phyloP scores from a whole-genome alignment of 345 rosid genomes.

The Triadica sebifera region DNA sequence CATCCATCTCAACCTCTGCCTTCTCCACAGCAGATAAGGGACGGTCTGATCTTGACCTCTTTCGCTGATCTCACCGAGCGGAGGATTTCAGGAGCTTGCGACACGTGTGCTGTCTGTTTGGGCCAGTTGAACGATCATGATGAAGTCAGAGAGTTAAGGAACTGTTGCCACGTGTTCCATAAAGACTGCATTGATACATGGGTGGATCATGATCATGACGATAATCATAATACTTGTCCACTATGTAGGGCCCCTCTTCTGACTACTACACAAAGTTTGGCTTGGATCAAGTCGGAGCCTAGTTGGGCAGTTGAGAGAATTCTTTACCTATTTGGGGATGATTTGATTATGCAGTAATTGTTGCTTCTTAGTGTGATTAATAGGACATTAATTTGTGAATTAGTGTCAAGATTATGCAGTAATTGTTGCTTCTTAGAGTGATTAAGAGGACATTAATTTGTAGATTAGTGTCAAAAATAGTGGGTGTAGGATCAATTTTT shows the following conservation, averaged over 20 bases:
- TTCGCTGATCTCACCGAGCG: conserved; percentile 49
- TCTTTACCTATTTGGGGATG: conserved; percentile 89
- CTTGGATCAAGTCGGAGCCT: conserved; percentile 58
- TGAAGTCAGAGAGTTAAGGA: conserved; percentile 73
- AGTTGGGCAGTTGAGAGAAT: conserved; percentile 93
- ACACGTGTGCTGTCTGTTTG: conserved; percentile 85
- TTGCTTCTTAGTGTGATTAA: background rate
- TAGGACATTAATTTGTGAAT: background rate
- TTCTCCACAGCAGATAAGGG: conserved; percentile 52
- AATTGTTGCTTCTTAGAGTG: too few relatives aligned
- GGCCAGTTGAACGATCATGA: conserved; percentile 49
- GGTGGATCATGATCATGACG: conserved; percentile 62
- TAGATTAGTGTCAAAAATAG: too few relatives aligned
- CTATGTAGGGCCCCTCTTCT: conserved; percentile 84
- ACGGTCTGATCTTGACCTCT: conserved; percentile 50
- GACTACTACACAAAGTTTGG: conserved; percentile 36
- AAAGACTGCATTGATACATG: conserved; percentile 83
- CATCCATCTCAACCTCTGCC: conserved; percentile 10
- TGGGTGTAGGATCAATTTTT: background rate
- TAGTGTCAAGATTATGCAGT: too few relatives aligned
- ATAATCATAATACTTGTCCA: conserved; percentile 70
- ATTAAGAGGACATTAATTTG: too few relatives aligned
- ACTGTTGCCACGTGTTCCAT: conserved; percentile 91
- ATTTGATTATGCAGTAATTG: conserved; percentile 34
- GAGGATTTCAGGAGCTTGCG: conserved; percentile 33